Base-by-base conservation (phyloP, 306 rosid species). In the Datisca glomerata region DNA sequence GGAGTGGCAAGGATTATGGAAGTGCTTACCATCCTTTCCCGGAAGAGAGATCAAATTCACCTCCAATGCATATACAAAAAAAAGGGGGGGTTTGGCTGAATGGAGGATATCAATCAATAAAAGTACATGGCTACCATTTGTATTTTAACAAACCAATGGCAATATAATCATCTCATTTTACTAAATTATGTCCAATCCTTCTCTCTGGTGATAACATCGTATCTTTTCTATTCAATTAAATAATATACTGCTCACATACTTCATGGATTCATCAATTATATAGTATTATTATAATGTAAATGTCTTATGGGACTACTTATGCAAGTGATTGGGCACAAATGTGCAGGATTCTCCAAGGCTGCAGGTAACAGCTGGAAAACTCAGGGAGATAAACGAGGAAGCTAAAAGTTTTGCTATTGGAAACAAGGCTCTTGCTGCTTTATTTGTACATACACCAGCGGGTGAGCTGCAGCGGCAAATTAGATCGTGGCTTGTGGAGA, bases 391-490 rank as follows among this genome's bases (percentile, higher is more conserved):
- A 48, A 76, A 77, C 5, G 97, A 89, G 69, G 97, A 83, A 31
- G 97, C 97, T 45, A 89, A 83, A 73, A 56, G 61, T 55, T 89
- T 76, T 80, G 89, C 95, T 34, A 38, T 80, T 63, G 95, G 91
- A 56, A 89, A 83, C 70, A 83, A 70, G 65, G 73, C 81, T 36
- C 85, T 89, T 64, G 97, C 97, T 61, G 95, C 97, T 22, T 76
- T 89, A 41, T 89, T 89, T 77, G 97, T 89, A 40, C 97, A 89
- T 49, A 89, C 95, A 51, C 97, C 97, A 16, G 97, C 97, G 0
- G 97, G 97, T 31, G 97, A 89, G 71, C 77, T 83, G 66, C 95
- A 89, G 76, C 89, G 97, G 45, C 95, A 80, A 73, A 85, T 83
- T 64, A 76, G 97, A 71, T 76, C 84, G 53, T 89, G 97, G 97